Conservation (phyloP, 495 filamentous ascomycete species). For the Neohortaea acidophila region DNA sequence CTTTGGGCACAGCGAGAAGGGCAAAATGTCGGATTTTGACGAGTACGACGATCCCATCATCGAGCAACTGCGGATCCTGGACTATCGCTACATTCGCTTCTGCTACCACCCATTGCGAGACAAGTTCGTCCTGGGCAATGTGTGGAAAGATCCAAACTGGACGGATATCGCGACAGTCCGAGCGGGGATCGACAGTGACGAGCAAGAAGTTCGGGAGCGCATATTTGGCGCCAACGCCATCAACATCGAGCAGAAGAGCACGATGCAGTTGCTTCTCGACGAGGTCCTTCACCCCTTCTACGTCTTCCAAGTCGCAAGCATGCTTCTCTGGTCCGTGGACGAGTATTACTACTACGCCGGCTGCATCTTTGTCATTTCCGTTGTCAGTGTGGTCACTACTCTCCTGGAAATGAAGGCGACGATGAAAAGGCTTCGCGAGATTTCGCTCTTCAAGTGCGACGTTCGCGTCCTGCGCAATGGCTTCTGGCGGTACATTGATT, state of each 20-base stretch:
- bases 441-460: constrained; percentile 89
- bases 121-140: constrained; percentile 68
- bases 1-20: constrained; percentile 52
- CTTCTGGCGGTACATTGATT: constrained; percentile 83
- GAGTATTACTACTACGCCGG: constrained; percentile 94
- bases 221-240: constrained; percentile 84
- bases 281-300: constrained; percentile 98
- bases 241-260: constrained; percentile 76
- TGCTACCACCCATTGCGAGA: constrained; percentile 79
- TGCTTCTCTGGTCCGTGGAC: constrained; percentile 88
- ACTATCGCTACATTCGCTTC: constrained; percentile 89
- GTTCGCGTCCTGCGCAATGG: constrained; percentile 84
- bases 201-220: constrained; percentile 64
- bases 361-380: constrained; percentile 90
- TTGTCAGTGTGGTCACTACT: constrained; percentile 78
- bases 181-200: constrained; percentile 74
- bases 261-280: constrained; percentile 69
- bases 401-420: constrained; percentile 86
- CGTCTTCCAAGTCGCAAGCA: constrained; percentile 90
- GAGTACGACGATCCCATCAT: constrained; percentile 79
- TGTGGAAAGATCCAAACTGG: constrained; percentile 91
- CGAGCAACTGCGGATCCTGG: constrained; percentile 51
- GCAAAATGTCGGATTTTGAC: constrained; percentile 44
- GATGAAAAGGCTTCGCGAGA: constrained; percentile 77
- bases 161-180: constrained; percentile 54